Evolutionary conservation across 352 stramenopile genomes (phyloP).

Genomic region (Phytophthora idaei): DNA sequence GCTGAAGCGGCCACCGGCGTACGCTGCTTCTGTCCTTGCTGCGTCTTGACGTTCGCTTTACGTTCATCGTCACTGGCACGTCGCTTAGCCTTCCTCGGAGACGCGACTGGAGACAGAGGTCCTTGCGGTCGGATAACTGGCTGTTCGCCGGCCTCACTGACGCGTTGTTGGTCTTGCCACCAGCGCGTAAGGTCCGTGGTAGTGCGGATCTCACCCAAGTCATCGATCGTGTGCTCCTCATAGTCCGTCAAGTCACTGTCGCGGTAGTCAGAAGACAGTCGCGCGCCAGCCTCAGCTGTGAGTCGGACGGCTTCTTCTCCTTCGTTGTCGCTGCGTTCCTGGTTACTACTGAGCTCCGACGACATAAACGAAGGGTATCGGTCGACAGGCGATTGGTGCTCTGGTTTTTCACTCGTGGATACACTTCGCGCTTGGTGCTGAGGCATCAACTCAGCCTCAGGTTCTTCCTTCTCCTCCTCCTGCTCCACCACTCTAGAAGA

Average conservation of each 20-base stretch:
- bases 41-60: constrained; percentile 13
- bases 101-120: constrained; percentile 26
- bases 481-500: constrained; percentile 27
- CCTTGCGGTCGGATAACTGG: constrained; percentile 7
- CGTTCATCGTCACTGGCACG: constrained; percentile 10
- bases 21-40: constrained; percentile 18
- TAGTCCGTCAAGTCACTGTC: constrained; percentile 46
- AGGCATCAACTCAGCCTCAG: constrained; percentile 20
- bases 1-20: constrained; percentile 4
- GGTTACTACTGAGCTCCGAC: constrained; percentile 36
- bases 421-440: constrained; percentile 20
- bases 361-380: constrained; percentile 45
- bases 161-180: constrained; percentile 45
- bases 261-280: constrained; percentile 30
- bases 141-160: constrained; percentile 20
- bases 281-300: constrained; percentile 28
- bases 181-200: constrained; percentile 54
- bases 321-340: constrained; percentile 31
- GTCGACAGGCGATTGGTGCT: constrained; percentile 7
- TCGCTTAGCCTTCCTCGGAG: constrained; percentile 15
- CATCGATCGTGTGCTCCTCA: constrained; percentile 54
- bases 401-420: constrained; percentile 19
- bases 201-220: constrained; percentile 41
- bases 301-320: constrained; percentile 32
- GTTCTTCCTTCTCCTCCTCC: constrained; percentile 37